Base-by-base conservation (phyloP, 306 rosid species). In the Gillenia trifoliata region DNA sequence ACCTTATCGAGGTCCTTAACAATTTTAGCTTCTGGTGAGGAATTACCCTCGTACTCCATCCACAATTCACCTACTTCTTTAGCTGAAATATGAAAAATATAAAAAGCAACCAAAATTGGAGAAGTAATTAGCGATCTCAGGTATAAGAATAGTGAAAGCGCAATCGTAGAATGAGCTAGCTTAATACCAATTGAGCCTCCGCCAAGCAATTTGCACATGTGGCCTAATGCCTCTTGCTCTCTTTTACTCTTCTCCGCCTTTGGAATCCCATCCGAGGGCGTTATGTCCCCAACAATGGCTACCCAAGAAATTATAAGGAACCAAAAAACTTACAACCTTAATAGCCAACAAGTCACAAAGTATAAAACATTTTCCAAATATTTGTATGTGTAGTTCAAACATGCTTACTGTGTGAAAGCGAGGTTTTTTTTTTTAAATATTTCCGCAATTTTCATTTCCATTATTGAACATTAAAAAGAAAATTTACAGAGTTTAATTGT, bases 251-350 rank as follows among this genome's bases (percentile, higher is more conserved):
- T 93, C 79, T 93, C 98, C 17, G 11, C 77, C 83, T 89, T 93
- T n/a, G 96, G 62, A 59, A 93, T 28, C 78, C 98, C 98, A 82
- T 91, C 97, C 13, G 80, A 13, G 16, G 97, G 97, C 6, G 91
- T 86, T 72, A 93, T 93, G 82, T 91, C 98, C 78, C 97, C 98
- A 79, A 93, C 96, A 88, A 93, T 89, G 69, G 98, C 98, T 93
- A 70, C 66, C 62, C 77, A 73, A 40, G 41, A 26, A 70, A 80
- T 56, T 33, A 38, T 9, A 71, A 54, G 68, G 12, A 55, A 71
- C 22, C 50, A 71, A 29, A 62, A 71, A 71, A 40, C 22, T 70
- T 70, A 71, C n/a, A 33, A 34, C 64, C 60, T 11, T 4, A 71
- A 26, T 13, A 59, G 33, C 64, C 15, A 71, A 54, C 6, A 10